Percentiles rank a stretch among this genome's conserved stretches.
phyloP scores from a whole-genome alignment of 2,329 filamentous ascomycete genomes.

The Cadophora malorum region DNA sequence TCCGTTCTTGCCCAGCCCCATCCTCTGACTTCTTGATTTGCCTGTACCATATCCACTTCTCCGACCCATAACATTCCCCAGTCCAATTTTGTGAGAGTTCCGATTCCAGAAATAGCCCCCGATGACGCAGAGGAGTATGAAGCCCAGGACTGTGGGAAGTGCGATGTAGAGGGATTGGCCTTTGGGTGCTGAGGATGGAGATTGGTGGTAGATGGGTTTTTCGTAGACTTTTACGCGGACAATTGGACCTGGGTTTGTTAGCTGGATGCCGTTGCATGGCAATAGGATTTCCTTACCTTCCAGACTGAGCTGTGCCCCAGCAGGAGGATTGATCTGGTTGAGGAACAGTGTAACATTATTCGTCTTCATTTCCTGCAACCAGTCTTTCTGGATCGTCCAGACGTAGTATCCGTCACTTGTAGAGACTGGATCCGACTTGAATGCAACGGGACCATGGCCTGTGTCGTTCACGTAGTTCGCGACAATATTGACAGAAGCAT shows the following conservation, averaged over 20 bases:
- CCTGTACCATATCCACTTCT: slow-evolving; percentile 41
- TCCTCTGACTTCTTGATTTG: slow-evolving; percentile 40
- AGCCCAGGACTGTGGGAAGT: slow-evolving; percentile 40
- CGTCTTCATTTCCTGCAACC: slow-evolving; percentile 33
- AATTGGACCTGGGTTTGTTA: slow-evolving; percentile 33
- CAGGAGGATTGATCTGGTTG: slow-evolving; percentile 31
- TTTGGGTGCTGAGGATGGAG: slow-evolving; percentile 31
- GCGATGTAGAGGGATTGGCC: slow-evolving; percentile 42
- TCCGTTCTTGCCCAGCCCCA: slow-evolving; percentile 38
- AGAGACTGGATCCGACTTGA: slow-evolving; percentile 34
- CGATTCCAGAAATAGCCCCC: slow-evolving; percentile 40
- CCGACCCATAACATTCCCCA: slow-evolving; percentile 44
- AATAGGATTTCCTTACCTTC: slow-evolving; percentile 4
- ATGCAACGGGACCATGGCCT: slow-evolving; percentile 40
- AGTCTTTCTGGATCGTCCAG: slow-evolving; percentile 39
- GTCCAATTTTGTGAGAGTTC: slow-evolving; percentile 40
- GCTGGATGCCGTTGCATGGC: background rate
- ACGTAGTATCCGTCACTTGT: slow-evolving; percentile 37
- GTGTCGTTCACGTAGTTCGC: slow-evolving; percentile 43
- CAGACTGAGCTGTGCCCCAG: slow-evolving; percentile 28
- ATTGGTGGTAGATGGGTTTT: slow-evolving; percentile 34
- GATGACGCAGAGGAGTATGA: slow-evolving; percentile 37
- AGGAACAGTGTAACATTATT: slow-evolving; percentile 43
- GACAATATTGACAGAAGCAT: slow-evolving; percentile 39
- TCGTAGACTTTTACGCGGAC: slow-evolving; percentile 36